phyloP scores from a whole-genome alignment of 2,329 filamentous ascomycete genomes.

The Penicillium occitanis region DNA sequence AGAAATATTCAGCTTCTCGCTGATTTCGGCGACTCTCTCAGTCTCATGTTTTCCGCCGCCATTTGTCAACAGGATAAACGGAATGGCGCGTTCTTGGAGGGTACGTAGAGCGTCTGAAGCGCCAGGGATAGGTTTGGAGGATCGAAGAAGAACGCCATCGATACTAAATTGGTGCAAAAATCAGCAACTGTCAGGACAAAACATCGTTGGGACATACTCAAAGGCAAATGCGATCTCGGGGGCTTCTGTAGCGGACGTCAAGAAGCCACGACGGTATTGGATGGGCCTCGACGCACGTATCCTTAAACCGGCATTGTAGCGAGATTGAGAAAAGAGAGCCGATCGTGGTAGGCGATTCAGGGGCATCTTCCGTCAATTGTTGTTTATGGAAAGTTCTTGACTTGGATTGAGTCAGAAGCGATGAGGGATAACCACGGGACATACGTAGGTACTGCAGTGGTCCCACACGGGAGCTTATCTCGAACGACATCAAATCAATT shows the following conservation, averaged over 20 bases:
- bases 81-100: conserved; percentile 72
- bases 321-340: background rate
- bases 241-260: conserved; percentile 32
- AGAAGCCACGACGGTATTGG: conserved; percentile 27
- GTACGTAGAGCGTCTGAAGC: conserved; percentile 71
- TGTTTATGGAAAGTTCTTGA: background rate
- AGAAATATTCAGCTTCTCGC: conserved; percentile 61
- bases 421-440: background rate
- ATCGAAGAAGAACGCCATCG: conserved; percentile 91
- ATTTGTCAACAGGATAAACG: conserved; percentile 94
- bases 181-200: background rate
- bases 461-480: background rate
- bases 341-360: conserved; percentile 13
- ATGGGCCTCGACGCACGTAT: conserved; percentile 1
- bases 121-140: conserved; percentile 73
- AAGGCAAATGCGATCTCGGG: conserved; percentile 49
- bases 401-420: background rate
- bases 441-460: background rate
- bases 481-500: background rate
- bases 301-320: background rate
- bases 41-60: conserved; percentile 83
- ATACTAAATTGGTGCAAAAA: conserved; percentile 56
- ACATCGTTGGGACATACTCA: conserved; percentile 44
- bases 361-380: conserved; percentile 11
- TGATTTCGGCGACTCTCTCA: conserved; percentile 69